Conservation (phyloP, 495 filamentous ascomycete species). For the Jackrogersella minutella region DNA sequence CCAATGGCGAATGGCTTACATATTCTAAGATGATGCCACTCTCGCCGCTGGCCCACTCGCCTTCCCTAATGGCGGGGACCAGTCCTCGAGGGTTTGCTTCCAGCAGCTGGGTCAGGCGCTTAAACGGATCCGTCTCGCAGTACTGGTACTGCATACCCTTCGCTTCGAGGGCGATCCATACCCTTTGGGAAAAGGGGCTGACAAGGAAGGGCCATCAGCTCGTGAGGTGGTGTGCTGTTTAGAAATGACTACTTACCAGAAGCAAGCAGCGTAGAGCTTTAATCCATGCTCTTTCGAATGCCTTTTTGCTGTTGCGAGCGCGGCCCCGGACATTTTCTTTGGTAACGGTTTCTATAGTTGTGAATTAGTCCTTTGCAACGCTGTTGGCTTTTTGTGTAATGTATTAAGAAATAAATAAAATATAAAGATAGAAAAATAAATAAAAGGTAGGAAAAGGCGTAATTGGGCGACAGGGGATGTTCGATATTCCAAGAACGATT, state of each 20-base stretch:
- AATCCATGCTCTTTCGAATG: slow-evolving; percentile 75
- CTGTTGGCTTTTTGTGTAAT: not conserved
- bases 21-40: slow-evolving; percentile 92
- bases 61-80: slow-evolving; percentile 83
- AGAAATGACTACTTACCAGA: slow-evolving; percentile 69
- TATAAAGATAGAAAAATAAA: not conserved
- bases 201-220: slow-evolving; percentile 25
- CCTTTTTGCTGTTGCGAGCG: slow-evolving; percentile 74
- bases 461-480: slow-evolving; percentile 2
- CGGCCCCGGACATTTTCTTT: slow-evolving; percentile 82
- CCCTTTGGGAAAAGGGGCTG: slow-evolving; percentile 82
- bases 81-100: slow-evolving; percentile 90
- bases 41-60: slow-evolving; percentile 88
- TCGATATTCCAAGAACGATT: slow-evolving; percentile 4
- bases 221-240: not conserved
- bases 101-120: slow-evolving; percentile 72
- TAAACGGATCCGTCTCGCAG: slow-evolving; percentile 88
- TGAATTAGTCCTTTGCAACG: slow-evolving; percentile 8
- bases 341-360: slow-evolving; percentile 70
- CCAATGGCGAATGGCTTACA: slow-evolving; percentile 52
- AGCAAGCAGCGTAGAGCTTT: slow-evolving; percentile 89
- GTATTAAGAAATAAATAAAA: not conserved
- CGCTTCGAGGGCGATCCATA: slow-evolving; percentile 94
- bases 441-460: not conserved
- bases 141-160: slow-evolving; percentile 90